Base-by-base conservation (phyloP, 2,329 filamentous ascomycete genomes). In the Pseudogymnoascus sp. region DNA sequence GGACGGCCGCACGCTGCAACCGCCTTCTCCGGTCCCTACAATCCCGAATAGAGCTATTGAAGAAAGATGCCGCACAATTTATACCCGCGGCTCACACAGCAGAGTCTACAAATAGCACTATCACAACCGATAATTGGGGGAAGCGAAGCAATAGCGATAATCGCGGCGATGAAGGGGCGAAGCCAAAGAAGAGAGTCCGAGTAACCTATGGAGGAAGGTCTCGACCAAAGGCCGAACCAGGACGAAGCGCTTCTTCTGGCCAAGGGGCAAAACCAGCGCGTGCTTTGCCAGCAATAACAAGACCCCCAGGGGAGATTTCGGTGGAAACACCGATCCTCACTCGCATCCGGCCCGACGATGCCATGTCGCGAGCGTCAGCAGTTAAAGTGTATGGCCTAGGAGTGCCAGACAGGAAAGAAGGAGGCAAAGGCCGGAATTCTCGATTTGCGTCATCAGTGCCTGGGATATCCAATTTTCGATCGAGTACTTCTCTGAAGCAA, bases 1-100 rank as follows among this genome's bases (percentile, higher is more conserved):
- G 76, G 76, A 78, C 75, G 9, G 68, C 76, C 20, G 71, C 75
- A 35, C 72, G 76, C 62, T 78, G 76, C 60, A 71, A 77, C 60
- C 74, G 76, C 20, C 66, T 78, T 41, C 70, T 78, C 35, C 74
- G 76, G 33, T 74, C 75, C 6, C 65, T 78, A 60, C 71, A 75
- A 28, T 78, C 76, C 11, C 71, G 75, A 47, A 73, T 78, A 36
- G 69, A 73, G 63, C 73, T 75, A 36, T 66, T 78, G 2, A 71
- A 71, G 22, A 76, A 72, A 61, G 72, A 74, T 4, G 60, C 68
- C 14, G 60, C 65, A 39, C 61, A 64, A 28, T 63, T 66, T 18
- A 60, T 66, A 25, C 57, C 39, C 6, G 28, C 61, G n/a, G n/a
- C n/a, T 6, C 64, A 60, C 38, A 2, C n/a, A 15, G n/a, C 47